Base-by-base conservation (phyloP, 179 eudicot genomes). In the Sideroxylon spinosum region DNA sequence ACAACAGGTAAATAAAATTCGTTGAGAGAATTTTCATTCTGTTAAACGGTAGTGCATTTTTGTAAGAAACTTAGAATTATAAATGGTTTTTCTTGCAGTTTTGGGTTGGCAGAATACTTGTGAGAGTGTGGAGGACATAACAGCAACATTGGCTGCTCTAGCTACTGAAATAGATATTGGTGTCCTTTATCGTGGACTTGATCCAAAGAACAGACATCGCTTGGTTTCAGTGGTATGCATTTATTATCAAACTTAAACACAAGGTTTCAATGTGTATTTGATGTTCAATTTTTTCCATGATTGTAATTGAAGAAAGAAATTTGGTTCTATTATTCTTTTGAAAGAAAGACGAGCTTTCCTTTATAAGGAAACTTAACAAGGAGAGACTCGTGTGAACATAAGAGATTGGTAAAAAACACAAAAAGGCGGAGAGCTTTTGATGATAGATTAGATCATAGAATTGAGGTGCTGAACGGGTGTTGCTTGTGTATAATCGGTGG, bases 31-130 rank as follows among this genome's bases (percentile, higher is more conserved):
- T 59, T 73, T 16, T 73, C 68, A 28, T 26, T 61, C 76, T 62
- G 44, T 60, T 6, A 64, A 16, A 16, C 53, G 13, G 29, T 50
- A n/a, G 79, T 68, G 46, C 75, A 48, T 59, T 7, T 37, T 22
- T 75, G 55, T 65, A 32, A 53, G 37, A 60, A 48, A 65, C 29
- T 71, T 26, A 6, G 75, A 65, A 57, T 80, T 22, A 49, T 46
- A 9, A 37, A 48, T 67, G 22, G 71, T 64, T 71, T 66, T 2
- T 64, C 65, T 83, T 86, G 90, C 86, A 96, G 98, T 94, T 78
- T 82, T 96, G 73, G 97, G 98, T 8, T 96, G 98, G 99, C 97
- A 94, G 87, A 94, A 88, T 57, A 88, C 97, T 48, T 76, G 88
- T 56, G 99, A 94, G 87, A 89, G 84, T 76, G 87, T 84, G 60